Evolutionary conservation across 345 rosid species (phyloP).

Genomic region (Clausena lansium): DNA sequence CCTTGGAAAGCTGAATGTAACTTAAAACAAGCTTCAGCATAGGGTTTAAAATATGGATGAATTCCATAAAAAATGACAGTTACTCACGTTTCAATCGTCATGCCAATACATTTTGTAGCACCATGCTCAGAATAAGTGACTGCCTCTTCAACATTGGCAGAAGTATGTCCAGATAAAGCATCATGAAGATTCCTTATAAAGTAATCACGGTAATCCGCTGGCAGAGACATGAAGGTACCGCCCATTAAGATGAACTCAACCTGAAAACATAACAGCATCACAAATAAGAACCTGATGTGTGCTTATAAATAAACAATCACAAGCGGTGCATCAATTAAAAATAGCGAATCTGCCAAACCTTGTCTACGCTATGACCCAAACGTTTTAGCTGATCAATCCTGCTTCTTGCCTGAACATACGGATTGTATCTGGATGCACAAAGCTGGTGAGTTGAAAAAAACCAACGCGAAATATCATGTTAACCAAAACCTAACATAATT

Average conservation of each 20-base stretch:
- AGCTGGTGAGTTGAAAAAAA: background rate
- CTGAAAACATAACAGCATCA: conserved; percentile 36
- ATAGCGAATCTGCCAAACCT: conserved; percentile 42
- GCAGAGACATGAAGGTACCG: conserved; percentile 95
- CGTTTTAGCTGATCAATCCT: conserved; percentile 99
- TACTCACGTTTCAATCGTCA: conserved; percentile 98
- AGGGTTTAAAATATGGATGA: background rate
- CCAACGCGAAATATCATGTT: background rate
- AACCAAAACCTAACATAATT: background rate
- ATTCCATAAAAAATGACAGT: background rate
- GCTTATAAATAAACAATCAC: background rate
- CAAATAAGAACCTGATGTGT: background rate
- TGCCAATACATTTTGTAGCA: conserved; percentile 94
- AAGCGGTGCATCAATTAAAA: background rate
- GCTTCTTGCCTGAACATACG: conserved; percentile 96
- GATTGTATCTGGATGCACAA: conserved; percentile 66
- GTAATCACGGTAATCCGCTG: conserved; percentile 93
- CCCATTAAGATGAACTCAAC: conserved; percentile 99
- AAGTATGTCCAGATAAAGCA: conserved; percentile 94
- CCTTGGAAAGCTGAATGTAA: background rate
- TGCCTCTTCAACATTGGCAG: conserved; percentile 95
- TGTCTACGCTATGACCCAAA: conserved; percentile 97
- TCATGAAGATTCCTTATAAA: conserved; percentile 95
- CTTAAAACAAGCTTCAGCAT: background rate
- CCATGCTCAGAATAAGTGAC: conserved; percentile 94